A percentile compares a stretch with the other conserved stretches of the same genome.
Evolutionary conservation across 805 yeast genomes (phyloP).

Genomic region (Ogataea neopini): DNA sequence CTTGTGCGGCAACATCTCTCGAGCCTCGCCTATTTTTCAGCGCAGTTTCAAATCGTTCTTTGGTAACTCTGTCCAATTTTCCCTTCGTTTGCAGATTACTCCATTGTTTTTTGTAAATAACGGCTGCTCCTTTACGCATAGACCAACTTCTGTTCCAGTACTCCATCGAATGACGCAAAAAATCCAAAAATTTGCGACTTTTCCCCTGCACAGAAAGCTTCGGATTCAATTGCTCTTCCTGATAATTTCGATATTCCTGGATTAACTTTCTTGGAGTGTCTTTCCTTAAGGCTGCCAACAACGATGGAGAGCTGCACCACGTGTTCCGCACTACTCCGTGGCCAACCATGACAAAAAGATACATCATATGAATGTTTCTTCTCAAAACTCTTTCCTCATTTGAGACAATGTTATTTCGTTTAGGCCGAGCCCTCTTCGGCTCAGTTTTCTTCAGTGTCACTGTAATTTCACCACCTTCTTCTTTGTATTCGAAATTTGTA

Average conservation of each 20-base stretch:
- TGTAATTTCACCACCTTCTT: conserved; percentile 18
- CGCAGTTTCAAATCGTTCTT: conserved; percentile 44
- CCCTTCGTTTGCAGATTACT: conserved; percentile 38
- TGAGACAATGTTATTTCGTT: conserved; percentile 39
- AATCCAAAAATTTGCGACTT: conserved; percentile 73
- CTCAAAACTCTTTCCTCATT: conserved; percentile 59
- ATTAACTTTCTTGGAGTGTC: conserved; percentile 49
- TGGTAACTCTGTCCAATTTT: conserved; percentile 33
- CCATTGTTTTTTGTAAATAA: conserved; percentile 49
- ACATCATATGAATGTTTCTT: conserved; percentile 55
- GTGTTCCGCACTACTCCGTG: conserved; percentile 70
- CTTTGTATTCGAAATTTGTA: neutral
- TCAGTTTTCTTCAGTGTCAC: conserved; percentile 24
- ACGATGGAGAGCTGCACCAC: conserved; percentile 62
- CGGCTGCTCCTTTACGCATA: conserved; percentile 45
- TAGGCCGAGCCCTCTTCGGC: conserved; percentile 24
- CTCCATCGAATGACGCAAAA: conserved; percentile 64
- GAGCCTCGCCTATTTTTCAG: conserved; percentile 60
- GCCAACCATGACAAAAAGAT: conserved; percentile 56
- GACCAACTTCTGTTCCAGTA: conserved; percentile 48
- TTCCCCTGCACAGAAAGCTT: conserved; percentile 40
- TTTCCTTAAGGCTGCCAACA: conserved; percentile 43
- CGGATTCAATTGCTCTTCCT: conserved; percentile 19
- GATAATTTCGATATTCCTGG: conserved; percentile 42
- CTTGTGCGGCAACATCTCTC: conserved; percentile 81